phyloP scores from a whole-genome alignment of 164 flowering plant genomes.

The Chimonanthus salicifolius region DNA sequence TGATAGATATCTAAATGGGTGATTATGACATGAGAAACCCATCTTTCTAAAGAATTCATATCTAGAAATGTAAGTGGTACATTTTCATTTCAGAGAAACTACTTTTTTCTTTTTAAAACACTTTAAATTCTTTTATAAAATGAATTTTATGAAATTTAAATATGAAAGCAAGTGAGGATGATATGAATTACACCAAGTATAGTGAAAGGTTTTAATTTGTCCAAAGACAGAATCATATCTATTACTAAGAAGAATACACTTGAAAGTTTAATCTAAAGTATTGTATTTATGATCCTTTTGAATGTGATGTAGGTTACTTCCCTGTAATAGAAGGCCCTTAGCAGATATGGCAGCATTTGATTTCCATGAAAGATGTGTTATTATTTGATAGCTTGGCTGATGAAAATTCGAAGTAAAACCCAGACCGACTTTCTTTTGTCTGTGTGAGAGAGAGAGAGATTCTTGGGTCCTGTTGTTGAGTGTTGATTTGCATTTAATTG shows the following conservation, averaged over 20 bases:
- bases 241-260: not conserved
- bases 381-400: not conserved
- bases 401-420: too few relatives aligned
- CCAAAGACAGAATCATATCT: not conserved
- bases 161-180: too few relatives aligned
- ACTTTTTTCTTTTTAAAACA: not conserved
- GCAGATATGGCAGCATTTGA: constrained; percentile 6
- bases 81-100: not conserved
- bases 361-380: not conserved
- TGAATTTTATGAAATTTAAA: not conserved
- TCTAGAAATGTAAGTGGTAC: not conserved
- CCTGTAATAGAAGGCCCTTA: constrained; percentile 7
- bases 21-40: not conserved
- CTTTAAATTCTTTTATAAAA: not conserved
- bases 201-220: not conserved
- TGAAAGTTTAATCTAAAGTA: not conserved
- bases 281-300: constrained; percentile 1
- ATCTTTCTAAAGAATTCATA: not conserved
- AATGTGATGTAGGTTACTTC: constrained; percentile 1
- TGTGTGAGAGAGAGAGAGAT: not conserved
- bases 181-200: not conserved
- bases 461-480: not conserved
- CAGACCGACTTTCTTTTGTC: not conserved
- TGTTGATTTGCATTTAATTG: constrained; percentile 2
- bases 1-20: not conserved